A percentile compares a stretch with the other conserved stretches of the same genome.
These are phyloP conservation scores for Astragalus membranaceus DNA, from an alignment of 306 rosid species.

Conservation along the genomic window DNA sequence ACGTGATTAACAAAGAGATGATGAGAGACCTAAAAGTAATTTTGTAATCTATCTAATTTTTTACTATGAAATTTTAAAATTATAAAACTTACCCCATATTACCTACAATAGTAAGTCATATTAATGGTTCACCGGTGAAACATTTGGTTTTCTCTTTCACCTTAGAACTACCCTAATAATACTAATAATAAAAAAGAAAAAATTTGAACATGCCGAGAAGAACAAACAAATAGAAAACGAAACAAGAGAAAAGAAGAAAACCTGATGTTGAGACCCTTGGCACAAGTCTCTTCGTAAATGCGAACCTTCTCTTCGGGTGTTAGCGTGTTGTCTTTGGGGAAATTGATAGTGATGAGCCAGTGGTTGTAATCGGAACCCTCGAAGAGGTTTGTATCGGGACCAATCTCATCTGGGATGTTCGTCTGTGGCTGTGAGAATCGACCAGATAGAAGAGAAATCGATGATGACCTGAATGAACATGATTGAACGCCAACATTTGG, in stretches of 20 bases:
- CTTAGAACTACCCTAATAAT: too few relatives aligned
- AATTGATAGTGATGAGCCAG: constrained; percentile 75
- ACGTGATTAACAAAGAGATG: too few relatives aligned
- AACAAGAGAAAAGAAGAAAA: neutral
- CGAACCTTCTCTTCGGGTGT: constrained; percentile 54
- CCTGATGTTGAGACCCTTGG: constrained; percentile 79
- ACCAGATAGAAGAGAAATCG: constrained; percentile 27
- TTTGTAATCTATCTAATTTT: too few relatives aligned
- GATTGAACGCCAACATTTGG: constrained; percentile 12
- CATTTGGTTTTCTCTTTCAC: too few relatives aligned
- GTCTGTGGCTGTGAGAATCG: constrained; percentile 21
- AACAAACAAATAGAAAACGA: neutral
- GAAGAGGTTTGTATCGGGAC: constrained; percentile 62
- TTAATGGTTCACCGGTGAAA: too few relatives aligned
- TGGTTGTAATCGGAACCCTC: constrained; percentile 90
- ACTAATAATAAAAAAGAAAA: neutral
- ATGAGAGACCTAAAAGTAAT: too few relatives aligned
- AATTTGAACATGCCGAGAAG: neutral
- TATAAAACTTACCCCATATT: too few relatives aligned
- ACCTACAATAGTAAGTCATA: too few relatives aligned
- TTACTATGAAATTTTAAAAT: too few relatives aligned
- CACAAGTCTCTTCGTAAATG: constrained; percentile 63
- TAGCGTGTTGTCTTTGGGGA: constrained; percentile 43
- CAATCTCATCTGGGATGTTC: constrained; percentile 37
- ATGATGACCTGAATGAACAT: constrained; percentile 33